Percentiles rank a stretch among this genome's conserved stretches.
These are phyloP conservation scores for Sarcodon aspratus DNA, from an alignment of 768 basidiomycete genomes.

Conservation along the genomic window DNA sequence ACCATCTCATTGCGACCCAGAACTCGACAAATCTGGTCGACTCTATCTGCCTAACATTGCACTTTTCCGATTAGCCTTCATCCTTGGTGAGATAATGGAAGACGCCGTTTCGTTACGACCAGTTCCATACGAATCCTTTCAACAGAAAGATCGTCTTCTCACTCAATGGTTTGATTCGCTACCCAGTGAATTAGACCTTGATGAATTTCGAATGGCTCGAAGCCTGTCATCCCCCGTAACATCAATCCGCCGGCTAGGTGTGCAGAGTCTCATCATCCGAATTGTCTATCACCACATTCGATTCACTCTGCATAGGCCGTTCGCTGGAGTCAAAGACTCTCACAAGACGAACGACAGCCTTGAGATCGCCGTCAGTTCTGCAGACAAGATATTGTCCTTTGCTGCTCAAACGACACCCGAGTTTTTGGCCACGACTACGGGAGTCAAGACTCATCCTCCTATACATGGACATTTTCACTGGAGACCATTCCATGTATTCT, in stretches of 20 bases:
- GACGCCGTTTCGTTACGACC: constrained; percentile 67
- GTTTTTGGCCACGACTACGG: constrained; percentile 34
- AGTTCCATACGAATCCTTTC: constrained; percentile 63
- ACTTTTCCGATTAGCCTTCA: constrained; percentile 62
- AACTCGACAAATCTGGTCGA: constrained; percentile 49
- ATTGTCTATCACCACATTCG: constrained; percentile 75
- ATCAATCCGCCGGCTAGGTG: constrained; percentile 53
- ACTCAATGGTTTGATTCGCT: constrained; percentile 70
- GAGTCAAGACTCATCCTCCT: constrained; percentile 34
- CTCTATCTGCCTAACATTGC: constrained; percentile 68
- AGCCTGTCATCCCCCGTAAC: constrained; percentile 54
- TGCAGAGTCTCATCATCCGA: constrained; percentile 74
- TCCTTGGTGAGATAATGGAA: constrained; percentile 79
- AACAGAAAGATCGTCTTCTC: constrained; percentile 60
- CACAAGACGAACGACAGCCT: constrained; percentile 30
- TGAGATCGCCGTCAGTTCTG: constrained; percentile 65
- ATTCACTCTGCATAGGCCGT: constrained; percentile 76
- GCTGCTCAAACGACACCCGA: constrained; percentile 68
- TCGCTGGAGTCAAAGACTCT: constrained; percentile 32
- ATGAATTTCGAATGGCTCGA: constrained; percentile 65
- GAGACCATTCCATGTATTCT: constrained; percentile 78
- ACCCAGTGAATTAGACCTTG: constrained; percentile 62
- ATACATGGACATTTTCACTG: constrained; percentile 79
- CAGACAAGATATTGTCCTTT: constrained; percentile 69
- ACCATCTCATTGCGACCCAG: constrained; percentile 56